phyloP scores from a whole-genome alignment of 305 asterid species.

The Fraxinus greggii region DNA sequence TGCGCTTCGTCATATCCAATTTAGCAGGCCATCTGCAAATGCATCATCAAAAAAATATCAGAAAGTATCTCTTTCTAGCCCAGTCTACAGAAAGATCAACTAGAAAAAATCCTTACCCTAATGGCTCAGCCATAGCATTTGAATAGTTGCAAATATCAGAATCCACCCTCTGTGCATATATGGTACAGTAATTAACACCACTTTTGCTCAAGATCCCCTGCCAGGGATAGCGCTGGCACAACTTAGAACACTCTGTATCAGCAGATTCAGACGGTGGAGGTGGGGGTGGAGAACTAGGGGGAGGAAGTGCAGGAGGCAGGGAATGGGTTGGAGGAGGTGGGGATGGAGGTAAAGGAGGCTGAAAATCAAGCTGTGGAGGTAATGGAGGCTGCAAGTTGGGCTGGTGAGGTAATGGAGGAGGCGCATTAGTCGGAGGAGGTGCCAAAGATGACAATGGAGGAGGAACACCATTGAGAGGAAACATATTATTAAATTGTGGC shows the following conservation, averaged over 20 bases:
- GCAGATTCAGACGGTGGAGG: conserved; percentile 52
- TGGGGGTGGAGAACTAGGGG: conserved; percentile 67
- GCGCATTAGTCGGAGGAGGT: conserved; percentile 48
- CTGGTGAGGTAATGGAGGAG: conserved; percentile 47
- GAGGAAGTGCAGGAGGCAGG: conserved; percentile 60
- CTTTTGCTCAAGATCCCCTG: conserved; percentile 90
- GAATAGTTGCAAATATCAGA: conserved; percentile 82
- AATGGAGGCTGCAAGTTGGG: conserved; percentile 43
- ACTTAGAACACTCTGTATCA: conserved; percentile 36
- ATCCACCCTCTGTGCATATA: conserved; percentile 75
- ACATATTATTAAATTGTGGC: conserved; percentile 65
- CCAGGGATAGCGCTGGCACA: conserved; percentile 51
- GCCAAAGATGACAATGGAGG: conserved; percentile 63
- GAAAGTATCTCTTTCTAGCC: not conserved
- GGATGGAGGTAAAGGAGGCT: conserved; percentile 48
- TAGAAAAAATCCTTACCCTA: conserved; percentile 51
- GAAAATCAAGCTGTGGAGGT: conserved; percentile 41
- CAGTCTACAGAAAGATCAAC: conserved; percentile 19
- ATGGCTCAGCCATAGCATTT: conserved; percentile 66
- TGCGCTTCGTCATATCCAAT: conserved; percentile 91
- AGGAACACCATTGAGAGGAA: conserved; percentile 53
- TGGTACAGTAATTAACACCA: conserved; percentile 73
- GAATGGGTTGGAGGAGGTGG: conserved; percentile 49
- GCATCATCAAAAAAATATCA: conserved; percentile 21
- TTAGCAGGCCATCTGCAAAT: conserved; percentile 88